Percentiles rank a stretch among this genome's conserved stretches.
phyloP scores from a whole-genome alignment of 306 rosid species.

The Castanea sativa region DNA sequence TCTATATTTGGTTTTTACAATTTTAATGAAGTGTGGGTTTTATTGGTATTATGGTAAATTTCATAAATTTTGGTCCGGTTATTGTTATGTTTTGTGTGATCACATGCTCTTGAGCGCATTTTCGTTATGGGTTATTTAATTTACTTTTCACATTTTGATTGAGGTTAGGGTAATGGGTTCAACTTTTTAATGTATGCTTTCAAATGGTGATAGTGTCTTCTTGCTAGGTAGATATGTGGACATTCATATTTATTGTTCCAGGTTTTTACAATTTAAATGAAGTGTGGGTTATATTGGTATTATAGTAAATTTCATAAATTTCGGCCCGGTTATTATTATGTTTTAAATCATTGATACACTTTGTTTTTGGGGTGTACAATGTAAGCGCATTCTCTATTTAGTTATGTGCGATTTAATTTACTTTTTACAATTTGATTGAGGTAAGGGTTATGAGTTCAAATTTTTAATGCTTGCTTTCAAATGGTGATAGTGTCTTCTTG shows the following conservation, averaged over 20 bases:
- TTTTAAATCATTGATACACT: too few species aligned
- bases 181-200: neutral
- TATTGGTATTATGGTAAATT: neutral
- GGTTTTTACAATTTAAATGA: neutral
- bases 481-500: neutral
- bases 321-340: too few species aligned
- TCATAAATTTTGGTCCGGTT: neutral
- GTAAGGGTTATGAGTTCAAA: too few species aligned
- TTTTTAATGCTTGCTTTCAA: neutral
- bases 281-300: neutral
- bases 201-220: neutral
- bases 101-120: too few species aligned
- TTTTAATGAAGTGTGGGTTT: neutral
- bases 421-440: too few species aligned
- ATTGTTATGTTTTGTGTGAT: too few species aligned
- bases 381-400: too few species aligned
- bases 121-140: too few species aligned
- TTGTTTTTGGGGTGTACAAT: too few species aligned
- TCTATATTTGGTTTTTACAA: neutral
- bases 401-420: too few species aligned
- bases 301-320: neutral
- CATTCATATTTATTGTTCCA: neutral
- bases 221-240: neutral
- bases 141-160: too few species aligned
- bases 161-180: too few species aligned